phyloP scores from a whole-genome alignment of 176 grass and related monocot genomes.

The Dactylis glomerata region DNA sequence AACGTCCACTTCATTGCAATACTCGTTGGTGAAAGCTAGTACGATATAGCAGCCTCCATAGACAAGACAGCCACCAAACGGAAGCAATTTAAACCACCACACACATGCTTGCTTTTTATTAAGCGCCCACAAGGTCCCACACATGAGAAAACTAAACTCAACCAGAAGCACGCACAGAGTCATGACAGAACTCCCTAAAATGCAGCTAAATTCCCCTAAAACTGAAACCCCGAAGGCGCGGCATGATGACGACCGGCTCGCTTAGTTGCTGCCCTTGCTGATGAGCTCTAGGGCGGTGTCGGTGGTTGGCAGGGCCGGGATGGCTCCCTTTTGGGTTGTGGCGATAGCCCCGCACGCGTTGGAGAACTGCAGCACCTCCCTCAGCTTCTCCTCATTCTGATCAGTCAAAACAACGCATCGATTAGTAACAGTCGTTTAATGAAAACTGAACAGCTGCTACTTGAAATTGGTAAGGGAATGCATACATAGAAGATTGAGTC shows the following conservation, averaged over 20 bases:
- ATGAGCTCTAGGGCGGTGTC: constrained; percentile 44
- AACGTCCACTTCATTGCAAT: not conserved
- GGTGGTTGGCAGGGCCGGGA: constrained; percentile 71
- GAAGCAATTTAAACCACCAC: not conserved
- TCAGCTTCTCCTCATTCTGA: constrained; percentile 82
- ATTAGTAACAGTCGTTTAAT: not conserved
- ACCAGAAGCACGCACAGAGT: not conserved
- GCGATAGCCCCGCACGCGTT: constrained; percentile 83
- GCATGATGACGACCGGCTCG: not conserved
- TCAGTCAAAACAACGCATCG: not conserved
- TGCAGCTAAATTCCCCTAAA: not conserved
- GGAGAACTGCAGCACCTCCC: constrained; percentile 65
- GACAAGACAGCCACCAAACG: not conserved
- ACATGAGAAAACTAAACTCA: not conserved
- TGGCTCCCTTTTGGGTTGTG: constrained; percentile 88
- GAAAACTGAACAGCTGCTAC: not conserved
- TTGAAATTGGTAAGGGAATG: not conserved
- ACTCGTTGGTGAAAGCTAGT: not conserved
- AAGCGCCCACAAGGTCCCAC: not conserved
- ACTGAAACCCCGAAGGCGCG: not conserved
- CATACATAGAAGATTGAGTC: constrained; percentile 58
- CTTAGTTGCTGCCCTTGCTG: constrained; percentile 43
- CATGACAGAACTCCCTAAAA: not conserved
- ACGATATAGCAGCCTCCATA: not conserved
- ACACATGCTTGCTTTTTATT: constrained; percentile 24